Percentiles rank a stretch among this genome's conserved stretches.
Evolutionary conservation across 2,329 filamentous ascomycete genomes (phyloP).

Genomic region (Aspergillus sclerotialis): DNA sequence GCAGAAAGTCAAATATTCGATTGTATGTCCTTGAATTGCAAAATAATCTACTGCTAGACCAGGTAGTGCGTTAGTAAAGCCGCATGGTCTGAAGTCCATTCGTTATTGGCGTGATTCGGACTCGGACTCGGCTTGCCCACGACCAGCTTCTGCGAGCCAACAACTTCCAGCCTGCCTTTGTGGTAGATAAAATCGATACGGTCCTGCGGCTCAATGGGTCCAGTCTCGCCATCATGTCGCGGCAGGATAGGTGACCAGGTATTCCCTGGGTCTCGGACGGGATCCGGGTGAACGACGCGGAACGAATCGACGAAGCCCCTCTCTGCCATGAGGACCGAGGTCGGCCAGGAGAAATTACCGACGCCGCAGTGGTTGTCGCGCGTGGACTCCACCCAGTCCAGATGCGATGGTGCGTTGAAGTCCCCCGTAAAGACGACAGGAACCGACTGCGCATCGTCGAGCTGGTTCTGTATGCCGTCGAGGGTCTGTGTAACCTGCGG

Average conservation of each 20-base stretch:
- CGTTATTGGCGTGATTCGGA: neutral
- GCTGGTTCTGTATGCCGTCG: constrained; percentile 23
- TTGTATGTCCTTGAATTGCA: no score
- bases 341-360: constrained; percentile 32
- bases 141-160: neutral
- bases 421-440: constrained; percentile 37
- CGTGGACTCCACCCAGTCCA: constrained; percentile 33
- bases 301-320: constrained; percentile 37
- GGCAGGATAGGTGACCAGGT: constrained; percentile 38
- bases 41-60: neutral
- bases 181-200: constrained; percentile 41
- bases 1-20: no score
- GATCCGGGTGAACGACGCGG: constrained; percentile 32
- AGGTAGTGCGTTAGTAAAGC: neutral
- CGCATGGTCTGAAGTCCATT: neutral
- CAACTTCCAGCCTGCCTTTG: constrained; percentile 6
- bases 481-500: constrained; percentile 33
- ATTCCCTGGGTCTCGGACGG: constrained; percentile 23
- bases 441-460: constrained; percentile 22
- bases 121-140: neutral
- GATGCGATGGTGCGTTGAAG: constrained; percentile 40
- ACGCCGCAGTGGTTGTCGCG: constrained; percentile 31
- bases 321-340: constrained; percentile 27
- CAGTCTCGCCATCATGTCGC: constrained; percentile 1
- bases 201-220: constrained; percentile 30